Percentiles rank a stretch among this genome's conserved stretches.
Conservation (phyloP, 192 early-diverging fungal species). For the Backusella morwellensis region DNA sequence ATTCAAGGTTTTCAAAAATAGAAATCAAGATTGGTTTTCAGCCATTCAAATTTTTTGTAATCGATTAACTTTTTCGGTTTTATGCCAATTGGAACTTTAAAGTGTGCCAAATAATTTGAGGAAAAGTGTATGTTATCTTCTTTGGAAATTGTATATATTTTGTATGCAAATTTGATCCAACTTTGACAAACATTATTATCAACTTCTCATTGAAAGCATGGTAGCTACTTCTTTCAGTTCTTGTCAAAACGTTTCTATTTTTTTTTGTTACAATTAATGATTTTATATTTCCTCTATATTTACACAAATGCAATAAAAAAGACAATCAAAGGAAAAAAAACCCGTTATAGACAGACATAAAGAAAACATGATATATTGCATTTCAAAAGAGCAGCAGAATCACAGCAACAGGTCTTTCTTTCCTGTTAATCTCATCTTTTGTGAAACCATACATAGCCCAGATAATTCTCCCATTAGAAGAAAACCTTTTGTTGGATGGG, state of each 20-base stretch:
- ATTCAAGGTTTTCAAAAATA: too few species aligned
- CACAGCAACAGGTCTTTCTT: neutral
- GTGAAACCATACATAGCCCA: neutral
- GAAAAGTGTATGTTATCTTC: neutral
- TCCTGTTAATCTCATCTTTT: neutral
- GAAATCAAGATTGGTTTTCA: too few species aligned
- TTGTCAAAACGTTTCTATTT: neutral
- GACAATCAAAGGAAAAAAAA: neutral
- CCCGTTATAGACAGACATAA: neutral
- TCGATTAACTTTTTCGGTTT: too few species aligned
- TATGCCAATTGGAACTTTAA: too few species aligned
- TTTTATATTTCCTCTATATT: neutral
- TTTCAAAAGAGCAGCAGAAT: neutral
- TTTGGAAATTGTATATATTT: neutral
- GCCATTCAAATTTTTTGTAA: too few species aligned
- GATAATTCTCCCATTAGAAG: neutral
- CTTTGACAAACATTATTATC: neutral
- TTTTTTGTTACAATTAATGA: neutral
- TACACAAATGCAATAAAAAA: neutral
- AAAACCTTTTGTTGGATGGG: neutral
- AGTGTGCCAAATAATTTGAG: neutral
- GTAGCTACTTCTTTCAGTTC: neutral
- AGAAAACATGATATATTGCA: neutral
- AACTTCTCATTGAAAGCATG: neutral
- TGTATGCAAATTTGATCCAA: neutral